These are phyloP conservation scores for Aspergillus udagawae DNA, from an alignment of 2,329 filamentous ascomycete genomes.

Conservation along the genomic window DNA sequence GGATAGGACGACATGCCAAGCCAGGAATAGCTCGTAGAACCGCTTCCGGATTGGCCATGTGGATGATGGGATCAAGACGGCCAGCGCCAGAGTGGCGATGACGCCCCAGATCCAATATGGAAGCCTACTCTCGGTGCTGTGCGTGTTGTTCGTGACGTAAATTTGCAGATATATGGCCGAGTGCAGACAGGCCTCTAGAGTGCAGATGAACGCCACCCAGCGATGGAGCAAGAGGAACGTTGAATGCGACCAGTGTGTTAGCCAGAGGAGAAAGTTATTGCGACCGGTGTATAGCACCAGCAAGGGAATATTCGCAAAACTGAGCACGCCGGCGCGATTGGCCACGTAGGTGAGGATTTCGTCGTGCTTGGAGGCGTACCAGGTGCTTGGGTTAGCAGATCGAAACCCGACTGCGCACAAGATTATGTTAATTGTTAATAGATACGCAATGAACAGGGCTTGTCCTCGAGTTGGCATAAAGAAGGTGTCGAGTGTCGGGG, in stretches of 20 bases:
- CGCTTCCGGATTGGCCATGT: slow-evolving; percentile 24
- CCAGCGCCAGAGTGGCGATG: neutral
- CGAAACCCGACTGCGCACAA: neutral
- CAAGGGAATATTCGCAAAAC: slow-evolving; percentile 27
- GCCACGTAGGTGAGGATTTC: slow-evolving; percentile 27
- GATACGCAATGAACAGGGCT: slow-evolving; percentile 1
- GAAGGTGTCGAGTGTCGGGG: neutral
- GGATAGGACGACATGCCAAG: slow-evolving; percentile 28
- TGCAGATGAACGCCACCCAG: slow-evolving; percentile 24
- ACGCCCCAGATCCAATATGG: slow-evolving; percentile 3
- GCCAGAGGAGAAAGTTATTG: slow-evolving; percentile 37
- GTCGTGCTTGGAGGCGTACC: slow-evolving; percentile 13
- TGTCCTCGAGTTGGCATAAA: slow-evolving; percentile 2
- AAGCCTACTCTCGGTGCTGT: neutral
- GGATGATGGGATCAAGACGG: slow-evolving; percentile 20
- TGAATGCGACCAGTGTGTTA: slow-evolving; percentile 37
- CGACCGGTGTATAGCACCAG: slow-evolving; percentile 33
- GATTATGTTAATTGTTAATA: neutral
- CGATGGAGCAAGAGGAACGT: slow-evolving; percentile 37
- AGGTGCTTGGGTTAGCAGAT: neutral
- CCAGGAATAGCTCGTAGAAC: slow-evolving; percentile 35
- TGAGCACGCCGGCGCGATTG: slow-evolving; percentile 28
- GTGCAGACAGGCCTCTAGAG: slow-evolving; percentile 25
- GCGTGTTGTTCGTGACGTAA: slow-evolving; percentile 3
- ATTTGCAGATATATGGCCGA: slow-evolving; percentile 12